Base-by-base conservation (phyloP, 2,329 filamentous ascomycete species). In the Aspergillus latus region DNA sequence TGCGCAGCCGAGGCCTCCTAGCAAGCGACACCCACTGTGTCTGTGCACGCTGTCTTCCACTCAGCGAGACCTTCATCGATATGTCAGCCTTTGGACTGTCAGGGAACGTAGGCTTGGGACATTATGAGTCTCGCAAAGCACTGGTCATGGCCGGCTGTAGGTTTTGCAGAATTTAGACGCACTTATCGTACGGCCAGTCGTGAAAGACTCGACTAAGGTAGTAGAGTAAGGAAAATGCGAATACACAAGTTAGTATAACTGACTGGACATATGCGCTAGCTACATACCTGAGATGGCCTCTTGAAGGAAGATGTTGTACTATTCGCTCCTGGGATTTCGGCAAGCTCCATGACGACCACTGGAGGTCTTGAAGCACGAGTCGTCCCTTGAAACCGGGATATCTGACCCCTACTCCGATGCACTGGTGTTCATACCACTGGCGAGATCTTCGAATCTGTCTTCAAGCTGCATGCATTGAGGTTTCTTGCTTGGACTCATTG, bases 311-410 rank as follows among this genome's bases (percentile, higher is more conserved):
- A 52, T 28, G 26, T 49, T 32, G n/a, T 43, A 21, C 21, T 49
- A 34, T 8, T 66, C 0, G 76, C 65, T 0, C 70, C 72, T 1
- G 66, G 54, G 2, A 68, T 66, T 1, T 57, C 52, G 1, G 64
- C 30, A 1, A 70, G 62, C 3, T 66, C 57, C 6, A 63, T 57
- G n/a, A 76, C 63, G 2, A 66, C 65, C n/a, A n/a, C 57, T 1
- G 68, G 4, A 70, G 62, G 54, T 80, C 78, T 56, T 80, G 72
- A 2, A 80, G 59, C 8, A 79, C 64, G 3, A 78, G 60, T 4
- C 68, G 62, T 0, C 72, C 71, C 1, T 64, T 60, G 2, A 78
- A 54, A 32, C 66, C 48, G 3, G 73, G 72, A 50, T 67, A 71
- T 26, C 63, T 66, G 15, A 63, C 58, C 39, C 64, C 68, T 5